Conservation (phyloP, 2,329 filamentous ascomycete species). For the Aspergillus sp. region DNA sequence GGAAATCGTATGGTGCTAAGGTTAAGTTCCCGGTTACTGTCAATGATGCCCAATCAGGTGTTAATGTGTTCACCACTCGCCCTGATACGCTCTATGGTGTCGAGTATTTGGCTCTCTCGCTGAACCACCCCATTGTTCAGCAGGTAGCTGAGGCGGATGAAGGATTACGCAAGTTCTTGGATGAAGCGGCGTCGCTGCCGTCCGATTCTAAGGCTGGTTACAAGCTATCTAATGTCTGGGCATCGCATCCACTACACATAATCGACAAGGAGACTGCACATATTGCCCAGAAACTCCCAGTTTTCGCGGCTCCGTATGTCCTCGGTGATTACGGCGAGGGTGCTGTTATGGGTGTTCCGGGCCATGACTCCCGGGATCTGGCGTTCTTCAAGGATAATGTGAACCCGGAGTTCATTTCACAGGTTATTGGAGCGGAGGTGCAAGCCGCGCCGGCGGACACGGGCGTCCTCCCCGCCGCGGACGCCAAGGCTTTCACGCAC, state of each 20-base stretch:
- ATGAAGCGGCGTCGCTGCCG: conserved; percentile 48
- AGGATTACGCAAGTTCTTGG: conserved; percentile 61
- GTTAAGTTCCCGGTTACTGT: conserved; percentile 60
- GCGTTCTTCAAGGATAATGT: conserved; percentile 72
- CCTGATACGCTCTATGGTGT: conserved; percentile 83
- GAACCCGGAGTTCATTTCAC: conserved; percentile 52
- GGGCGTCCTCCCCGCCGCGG: conserved; percentile 27
- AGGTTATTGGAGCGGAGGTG: conserved; percentile 51
- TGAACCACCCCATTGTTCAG: conserved; percentile 63
- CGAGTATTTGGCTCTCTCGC: conserved; percentile 73
- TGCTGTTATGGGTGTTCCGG: conserved; percentile 87
- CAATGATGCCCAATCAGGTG: conserved; percentile 31
- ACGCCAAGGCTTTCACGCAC: conserved; percentile 52
- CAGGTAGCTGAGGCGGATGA: conserved; percentile 53
- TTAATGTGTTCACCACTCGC: conserved; percentile 76
- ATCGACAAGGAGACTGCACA: conserved; percentile 45
- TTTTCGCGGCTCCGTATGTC: conserved; percentile 80
- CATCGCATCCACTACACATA: conserved; percentile 57
- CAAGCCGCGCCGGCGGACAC: conserved; percentile 28
- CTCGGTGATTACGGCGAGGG: conserved; percentile 79
- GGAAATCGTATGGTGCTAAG: conserved; percentile 65
- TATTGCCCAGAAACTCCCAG: conserved; percentile 50
- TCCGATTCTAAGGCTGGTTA: conserved; percentile 59
- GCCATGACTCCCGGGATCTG: conserved; percentile 71
- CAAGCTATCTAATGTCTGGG: conserved; percentile 54